Evolutionary conservation across 176 grass and related monocot genomes (phyloP), one percentile per base, ranked within the genome.

Genomic region (Areca catechu): DNA sequence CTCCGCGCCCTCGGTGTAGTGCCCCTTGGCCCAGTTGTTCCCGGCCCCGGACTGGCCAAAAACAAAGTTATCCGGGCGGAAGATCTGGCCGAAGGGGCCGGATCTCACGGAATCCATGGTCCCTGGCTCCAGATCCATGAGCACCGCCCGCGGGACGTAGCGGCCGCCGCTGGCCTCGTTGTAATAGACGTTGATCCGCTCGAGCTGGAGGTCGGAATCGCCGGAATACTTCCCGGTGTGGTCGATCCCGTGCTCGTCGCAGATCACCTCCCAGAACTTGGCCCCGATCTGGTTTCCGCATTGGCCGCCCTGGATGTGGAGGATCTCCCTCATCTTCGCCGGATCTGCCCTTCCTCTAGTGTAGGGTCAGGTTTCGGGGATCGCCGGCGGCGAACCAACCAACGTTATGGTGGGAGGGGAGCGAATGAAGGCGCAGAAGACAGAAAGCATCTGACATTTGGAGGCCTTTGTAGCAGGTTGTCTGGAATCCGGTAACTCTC

Each of bases 261-360:
- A 66, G 49, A 66, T 66, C 27, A 67, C 65, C 65, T 67, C 65
- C 65, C 65, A 67, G 51, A 67, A 67, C 65, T 67, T 67, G 65
- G 51, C 65, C 19, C 65, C 65, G 65, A 67, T 67, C 65, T 67
- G 65, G 65, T 67, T 67, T 23, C 65, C 65, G 9, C 65, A 67
- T 25, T 67, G 65, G 49, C 65, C 65, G 16, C 63, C 63, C 22
- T 66, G 63, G 49, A 66, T 53, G 23, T 66, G 63, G 17, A 66
- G 63, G 49, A 66, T 66, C 23, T 66, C 63, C 16, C 63, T 66
- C 63, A 66, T 66, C 63, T 66, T 67, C 34, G 2, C 34, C 10
- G 34, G 34, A 43, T 12, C 34, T 43, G 34, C 34, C 10, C 9
- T 43, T 14, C 34, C 10, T 43, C 34, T 43, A 12, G 7, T 1